Evolutionary conservation across 164 flowering plant genomes (phyloP), one percentile per base, ranked within the genome.

Genomic region (Annona squamosa): DNA sequence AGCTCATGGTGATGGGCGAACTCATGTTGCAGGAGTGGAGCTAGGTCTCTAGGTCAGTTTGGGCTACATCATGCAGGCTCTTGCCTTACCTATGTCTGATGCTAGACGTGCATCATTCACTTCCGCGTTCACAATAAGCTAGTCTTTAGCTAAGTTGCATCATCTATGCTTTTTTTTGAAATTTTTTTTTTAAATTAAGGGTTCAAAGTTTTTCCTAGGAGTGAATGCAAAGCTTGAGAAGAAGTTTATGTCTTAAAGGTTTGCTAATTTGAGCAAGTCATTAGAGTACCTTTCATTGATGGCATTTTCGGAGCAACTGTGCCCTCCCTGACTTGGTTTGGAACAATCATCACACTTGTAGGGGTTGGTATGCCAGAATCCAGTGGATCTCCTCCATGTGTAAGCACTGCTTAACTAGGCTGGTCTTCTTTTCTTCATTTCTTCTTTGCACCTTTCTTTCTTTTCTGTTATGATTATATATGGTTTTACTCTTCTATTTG

Each of bases 371-470:
- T 93, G 91, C 85, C 91, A 74, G 98, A 93, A 83, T 90, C 92
- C 43, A 90, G 98, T 85, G 97, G 98, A 72, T 91, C 97, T 48
- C 89, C 97, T 72, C 98, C 98, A n/a, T 70, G 82, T 82, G 98
- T 90, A 85, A 81, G 92, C 77, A 46, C 44, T 61, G 56, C 48
- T 17, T 10, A 3, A 48, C 7, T 69, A n/a, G n/a, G n/a, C n/a
- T n/a, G n/a, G n/a, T n/a, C n/a, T n/a, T n/a, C n/a, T n/a, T n/a
- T n/a, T n/a, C n/a, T n/a, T n/a, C n/a, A n/a, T n/a, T n/a, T n/a
- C n/a, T n/a, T n/a, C n/a, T n/a, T n/a, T n/a, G n/a, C n/a, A n/a
- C n/a, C n/a, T n/a, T n/a, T n/a, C n/a, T n/a, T n/a, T n/a, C n/a
- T n/a, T n/a, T n/a, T n/a, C n/a, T n/a, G n/a, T n/a, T n/a, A n/a